A percentile compares a stretch with the other conserved stretches of the same genome.
Conservation (phyloP, 306 rosid genomes). For the Acacia confusa region DNA sequence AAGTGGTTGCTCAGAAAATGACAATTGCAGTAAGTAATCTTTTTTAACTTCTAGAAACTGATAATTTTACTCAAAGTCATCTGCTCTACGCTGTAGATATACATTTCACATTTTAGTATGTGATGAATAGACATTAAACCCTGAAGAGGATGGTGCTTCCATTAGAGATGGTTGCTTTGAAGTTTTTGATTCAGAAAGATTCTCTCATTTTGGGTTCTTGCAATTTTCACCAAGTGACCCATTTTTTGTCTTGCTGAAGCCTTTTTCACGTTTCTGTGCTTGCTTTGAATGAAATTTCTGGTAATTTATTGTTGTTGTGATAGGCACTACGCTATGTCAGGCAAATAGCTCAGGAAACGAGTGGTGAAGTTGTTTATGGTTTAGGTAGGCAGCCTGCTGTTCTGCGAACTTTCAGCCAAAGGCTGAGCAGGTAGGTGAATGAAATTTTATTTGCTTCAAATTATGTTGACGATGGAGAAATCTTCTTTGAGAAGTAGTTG, state of each 20-base stretch:
- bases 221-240: not conserved
- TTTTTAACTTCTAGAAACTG: not conserved
- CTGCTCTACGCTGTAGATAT: not conserved
- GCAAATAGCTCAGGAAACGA: conserved; percentile 94
- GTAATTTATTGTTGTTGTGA: conserved; percentile 34
- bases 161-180: not conserved
- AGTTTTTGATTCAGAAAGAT: not conserved
- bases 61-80: not conserved
- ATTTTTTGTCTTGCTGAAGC: not conserved
- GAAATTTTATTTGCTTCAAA: not conserved
- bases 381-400: conserved; percentile 97
- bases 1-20: conserved; percentile 86
- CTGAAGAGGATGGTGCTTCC: not conserved
- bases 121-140: not conserved
- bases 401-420: conserved; percentile 90
- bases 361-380: conserved; percentile 96
- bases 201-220: not conserved
- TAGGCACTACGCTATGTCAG: conserved; percentile 86
- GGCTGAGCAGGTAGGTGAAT: conserved; percentile 72
- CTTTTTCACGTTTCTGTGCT: not conserved
- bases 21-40: conserved; percentile 79
- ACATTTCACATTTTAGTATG: not conserved
- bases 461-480: not conserved
- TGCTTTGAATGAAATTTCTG: conserved; percentile 5
- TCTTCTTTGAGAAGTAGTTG: not conserved